Evolutionary conservation across 139 green algal species (phyloP).

Genomic region (Raphidocelis subcapitata): DNA sequence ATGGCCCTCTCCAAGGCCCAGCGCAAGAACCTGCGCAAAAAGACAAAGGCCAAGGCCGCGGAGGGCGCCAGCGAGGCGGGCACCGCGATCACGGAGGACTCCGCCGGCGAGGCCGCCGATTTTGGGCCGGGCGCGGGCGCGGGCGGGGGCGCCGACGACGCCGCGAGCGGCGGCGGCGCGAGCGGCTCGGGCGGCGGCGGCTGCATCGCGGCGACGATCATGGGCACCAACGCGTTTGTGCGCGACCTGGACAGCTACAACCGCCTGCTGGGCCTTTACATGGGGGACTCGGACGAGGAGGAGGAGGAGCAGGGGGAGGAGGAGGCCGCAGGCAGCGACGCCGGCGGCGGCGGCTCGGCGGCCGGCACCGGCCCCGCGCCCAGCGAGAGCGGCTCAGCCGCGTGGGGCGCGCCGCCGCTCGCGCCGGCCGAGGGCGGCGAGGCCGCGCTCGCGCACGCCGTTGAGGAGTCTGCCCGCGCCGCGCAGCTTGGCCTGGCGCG

Average conservation of each 20-base stretch:
- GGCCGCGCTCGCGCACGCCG: no score
- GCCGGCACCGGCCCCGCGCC: no score
- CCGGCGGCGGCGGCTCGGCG: no score
- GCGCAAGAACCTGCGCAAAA: constrained; percentile 30
- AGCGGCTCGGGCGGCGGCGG: not conserved
- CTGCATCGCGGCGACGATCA: not conserved
- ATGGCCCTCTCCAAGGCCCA: constrained; percentile 24
- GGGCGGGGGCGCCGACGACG: not conserved
- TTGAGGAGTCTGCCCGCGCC: no score
- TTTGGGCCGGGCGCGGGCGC: not conserved
- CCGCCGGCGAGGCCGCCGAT: not conserved
- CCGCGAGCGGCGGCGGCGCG: not conserved
- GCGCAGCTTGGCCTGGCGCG: no score
- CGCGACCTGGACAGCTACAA: no score
- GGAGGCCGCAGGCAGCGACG: not conserved
- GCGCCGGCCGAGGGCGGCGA: no score
- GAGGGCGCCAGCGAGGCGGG: constrained; percentile 1
- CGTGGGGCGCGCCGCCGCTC: no score
- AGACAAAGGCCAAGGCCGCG: constrained; percentile 4
- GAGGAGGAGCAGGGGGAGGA: not conserved
- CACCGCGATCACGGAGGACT: constrained; percentile 3
- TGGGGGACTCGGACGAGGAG: not conserved
- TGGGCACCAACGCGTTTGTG: not conserved
- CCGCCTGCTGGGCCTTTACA: no score
- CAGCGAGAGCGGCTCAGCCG: no score